Conservation (phyloP, 164 flowering plant genomes). For the Vitis amurensis region DNA sequence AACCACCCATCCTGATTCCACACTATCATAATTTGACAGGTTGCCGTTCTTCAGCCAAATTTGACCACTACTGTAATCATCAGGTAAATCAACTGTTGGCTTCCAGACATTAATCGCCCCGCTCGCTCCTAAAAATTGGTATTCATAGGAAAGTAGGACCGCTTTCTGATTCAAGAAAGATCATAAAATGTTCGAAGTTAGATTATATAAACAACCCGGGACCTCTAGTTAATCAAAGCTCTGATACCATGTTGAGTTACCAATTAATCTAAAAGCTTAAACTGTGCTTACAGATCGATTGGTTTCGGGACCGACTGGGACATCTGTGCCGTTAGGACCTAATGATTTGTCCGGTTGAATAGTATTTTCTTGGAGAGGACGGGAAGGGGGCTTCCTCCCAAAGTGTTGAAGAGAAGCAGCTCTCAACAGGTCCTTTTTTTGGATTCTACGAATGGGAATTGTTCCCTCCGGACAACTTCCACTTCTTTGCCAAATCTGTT, state of each 20-base stretch:
- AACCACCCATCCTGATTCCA: conserved; percentile 33
- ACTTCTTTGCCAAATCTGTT: conserved; percentile 22
- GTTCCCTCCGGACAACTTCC: conserved; percentile 30
- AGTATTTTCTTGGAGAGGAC: background rate
- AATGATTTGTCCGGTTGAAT: too few species aligned
- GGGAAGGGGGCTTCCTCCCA: conserved; percentile 6
- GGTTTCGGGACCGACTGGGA: too few species aligned
- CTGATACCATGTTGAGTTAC: too few species aligned
- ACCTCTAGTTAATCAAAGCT: too few species aligned
- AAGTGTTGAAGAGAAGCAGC: conserved; percentile 14
- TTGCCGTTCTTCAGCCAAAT: conserved; percentile 17
- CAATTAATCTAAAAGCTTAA: too few species aligned
- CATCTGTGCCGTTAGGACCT: too few species aligned
- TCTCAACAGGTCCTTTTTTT: conserved; percentile 12
- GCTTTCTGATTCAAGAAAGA: conserved; percentile 12
- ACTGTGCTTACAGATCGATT: too few species aligned
- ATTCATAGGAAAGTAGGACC: conserved; percentile 11
- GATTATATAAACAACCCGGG: too few species aligned
- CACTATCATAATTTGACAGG: conserved; percentile 14
- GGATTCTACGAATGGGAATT: conserved; percentile 23
- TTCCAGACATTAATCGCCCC: conserved; percentile 28
- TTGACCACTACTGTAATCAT: conserved; percentile 19
- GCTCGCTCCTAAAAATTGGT: conserved; percentile 20
- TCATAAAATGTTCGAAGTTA: background rate
- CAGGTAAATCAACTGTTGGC: conserved; percentile 5